Percentiles rank a stretch among this genome's conserved stretches.
These are phyloP conservation scores for Euphrasia confusa DNA, from an alignment of 257 asterid species.

Conservation along the genomic window DNA sequence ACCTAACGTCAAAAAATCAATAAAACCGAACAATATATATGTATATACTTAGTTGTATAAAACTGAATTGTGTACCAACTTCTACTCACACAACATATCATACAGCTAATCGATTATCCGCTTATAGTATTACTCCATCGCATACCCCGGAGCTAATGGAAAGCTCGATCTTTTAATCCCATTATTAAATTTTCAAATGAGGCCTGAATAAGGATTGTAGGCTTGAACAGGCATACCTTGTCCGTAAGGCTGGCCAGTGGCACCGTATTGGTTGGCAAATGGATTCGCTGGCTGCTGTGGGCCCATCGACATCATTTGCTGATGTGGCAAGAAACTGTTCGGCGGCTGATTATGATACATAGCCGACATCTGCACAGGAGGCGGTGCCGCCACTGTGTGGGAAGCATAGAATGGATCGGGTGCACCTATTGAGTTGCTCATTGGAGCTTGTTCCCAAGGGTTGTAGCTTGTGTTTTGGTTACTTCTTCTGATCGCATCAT, in stretches of 20 bases:
- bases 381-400: slow-evolving; percentile 53
- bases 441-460: slow-evolving; percentile 79
- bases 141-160: background rate
- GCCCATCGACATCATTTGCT: slow-evolving; percentile 41
- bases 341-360: slow-evolving; percentile 68
- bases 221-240: slow-evolving; percentile 49
- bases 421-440: slow-evolving; percentile 18
- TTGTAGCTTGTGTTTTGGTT: slow-evolving; percentile 72
- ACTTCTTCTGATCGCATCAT: slow-evolving; percentile 81
- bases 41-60: background rate
- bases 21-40: too few relatives aligned
- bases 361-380: slow-evolving; percentile 65
- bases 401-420: slow-evolving; percentile 80
- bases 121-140: too few relatives aligned
- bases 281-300: slow-evolving; percentile 43
- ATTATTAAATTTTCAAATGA: slow-evolving; percentile 26
- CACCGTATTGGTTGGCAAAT: slow-evolving; percentile 35
- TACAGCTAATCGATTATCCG: too few relatives aligned
- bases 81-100: too few relatives aligned
- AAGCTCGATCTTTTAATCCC: background rate
- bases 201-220: slow-evolving; percentile 50
- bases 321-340: slow-evolving; percentile 45
- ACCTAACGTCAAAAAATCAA: background rate
- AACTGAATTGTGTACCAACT: background rate
- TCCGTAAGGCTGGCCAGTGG: slow-evolving; percentile 34